A percentile compares a stretch with the other conserved stretches of the same genome.
phyloP scores from a whole-genome alignment of 2,329 filamentous ascomycete species.

The Neonectria sp. region DNA sequence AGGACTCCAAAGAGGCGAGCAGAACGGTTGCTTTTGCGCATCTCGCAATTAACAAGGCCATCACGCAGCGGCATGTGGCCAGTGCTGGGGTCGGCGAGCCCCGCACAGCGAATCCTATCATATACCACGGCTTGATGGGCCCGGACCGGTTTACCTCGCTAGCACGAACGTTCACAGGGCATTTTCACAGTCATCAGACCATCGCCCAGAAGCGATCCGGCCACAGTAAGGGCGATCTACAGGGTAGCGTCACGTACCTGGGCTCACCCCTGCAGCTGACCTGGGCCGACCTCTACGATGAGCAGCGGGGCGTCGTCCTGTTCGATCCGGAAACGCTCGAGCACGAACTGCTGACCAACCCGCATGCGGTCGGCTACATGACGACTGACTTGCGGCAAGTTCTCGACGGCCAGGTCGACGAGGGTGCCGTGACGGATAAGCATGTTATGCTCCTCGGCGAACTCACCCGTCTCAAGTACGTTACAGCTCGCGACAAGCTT shows the following conservation, averaged over 20 bases:
- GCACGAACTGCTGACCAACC: constrained; percentile 38
- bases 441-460: constrained; percentile 39
- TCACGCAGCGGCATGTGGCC: constrained; percentile 34
- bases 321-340: constrained; percentile 38
- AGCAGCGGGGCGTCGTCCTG: constrained; percentile 37
- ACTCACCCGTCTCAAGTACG: constrained; percentile 27
- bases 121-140: constrained; percentile 34
- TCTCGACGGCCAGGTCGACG: constrained; percentile 20
- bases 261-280: constrained; percentile 41
- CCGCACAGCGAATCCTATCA: constrained; percentile 14
- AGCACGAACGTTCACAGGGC: constrained; percentile 41
- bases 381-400: constrained; percentile 26
- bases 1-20: constrained; percentile 26
- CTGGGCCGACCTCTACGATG: constrained; percentile 40
- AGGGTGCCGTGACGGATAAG: constrained; percentile 21
- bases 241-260: constrained; percentile 39
- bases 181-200: constrained; percentile 43
- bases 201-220: constrained; percentile 28
- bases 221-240: constrained; percentile 9
- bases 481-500: constrained; percentile 37
- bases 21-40: constrained; percentile 43
- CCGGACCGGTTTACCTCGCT: constrained; percentile 38
- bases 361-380: constrained; percentile 36
- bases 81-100: constrained; percentile 12
- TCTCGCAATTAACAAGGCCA: constrained; percentile 43